These are phyloP conservation scores for Barnettozyma sucrosica DNA, from an alignment of 805 yeast genomes.

Conservation along the genomic window DNA sequence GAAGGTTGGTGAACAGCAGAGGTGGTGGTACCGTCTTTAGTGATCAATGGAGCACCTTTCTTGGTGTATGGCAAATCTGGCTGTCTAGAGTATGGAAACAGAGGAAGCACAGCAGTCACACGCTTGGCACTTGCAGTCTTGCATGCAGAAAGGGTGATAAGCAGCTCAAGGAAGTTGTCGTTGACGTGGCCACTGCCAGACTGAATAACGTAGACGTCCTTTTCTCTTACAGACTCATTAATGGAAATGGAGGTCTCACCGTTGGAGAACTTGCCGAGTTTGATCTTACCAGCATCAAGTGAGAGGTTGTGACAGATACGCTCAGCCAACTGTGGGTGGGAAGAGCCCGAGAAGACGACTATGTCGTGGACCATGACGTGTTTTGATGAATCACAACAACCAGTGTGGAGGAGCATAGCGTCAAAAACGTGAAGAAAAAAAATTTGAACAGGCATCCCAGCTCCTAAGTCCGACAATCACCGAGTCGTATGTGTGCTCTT, in stretches of 20 bases:
- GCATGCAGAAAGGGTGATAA: conserved; percentile 90
- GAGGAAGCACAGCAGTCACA: conserved; percentile 91
- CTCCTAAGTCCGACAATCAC: not conserved
- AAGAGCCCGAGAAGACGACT: conserved; percentile 83
- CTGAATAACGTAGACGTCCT: conserved; percentile 93
- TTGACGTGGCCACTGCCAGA: conserved; percentile 80
- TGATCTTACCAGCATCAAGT: conserved; percentile 63
- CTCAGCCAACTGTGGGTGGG: conserved; percentile 75
- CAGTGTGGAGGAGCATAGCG: not conserved
- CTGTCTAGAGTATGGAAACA: conserved; percentile 94
- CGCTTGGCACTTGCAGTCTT: conserved; percentile 96
- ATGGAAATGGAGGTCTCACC: conserved; percentile 92
- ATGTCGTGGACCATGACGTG: conserved; percentile 59
- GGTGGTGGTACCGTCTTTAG: not conserved
- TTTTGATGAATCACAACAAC: not conserved
- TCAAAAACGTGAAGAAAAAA: not conserved
- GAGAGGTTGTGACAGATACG: conserved; percentile 73
- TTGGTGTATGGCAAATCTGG: conserved; percentile 85
- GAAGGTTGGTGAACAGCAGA: not conserved
- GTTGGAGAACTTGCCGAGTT: conserved; percentile 66
- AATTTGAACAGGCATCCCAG: not conserved
- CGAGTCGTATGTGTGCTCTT: not conserved
- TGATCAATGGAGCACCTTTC: conserved; percentile 57
- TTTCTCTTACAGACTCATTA: conserved; percentile 86
- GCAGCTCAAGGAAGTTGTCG: conserved; percentile 91